Base-by-base conservation (phyloP, 2,329 filamentous ascomycete genomes). In the Penicillium palitans region DNA sequence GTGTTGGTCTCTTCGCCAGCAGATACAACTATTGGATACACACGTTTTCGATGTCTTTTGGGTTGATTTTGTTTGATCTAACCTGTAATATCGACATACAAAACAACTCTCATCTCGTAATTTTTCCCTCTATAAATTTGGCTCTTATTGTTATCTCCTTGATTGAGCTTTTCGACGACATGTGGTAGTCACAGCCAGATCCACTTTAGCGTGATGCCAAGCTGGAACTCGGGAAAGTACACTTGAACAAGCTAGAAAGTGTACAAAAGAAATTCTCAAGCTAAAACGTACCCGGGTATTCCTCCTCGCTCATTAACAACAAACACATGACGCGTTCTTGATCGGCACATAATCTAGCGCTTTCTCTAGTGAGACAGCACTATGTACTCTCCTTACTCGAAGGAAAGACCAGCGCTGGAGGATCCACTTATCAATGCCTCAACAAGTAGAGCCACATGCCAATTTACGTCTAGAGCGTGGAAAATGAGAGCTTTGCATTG, bases 201-300 rank as follows among this genome's bases (percentile, higher is more conserved):
- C 53, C 53, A 24, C 46, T 52, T 51, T 35, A 6, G 29, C 4
- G 7, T 53, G 40, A 52, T 42, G 47, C 54, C 47, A 52, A 56
- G 54, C 40, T 51, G 29, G 29, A 42, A 51, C 5, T 45, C 53
- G 39, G 53, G n/a, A 52, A 29, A 12, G 15, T 12, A 37, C 9
- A 4, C 31, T 37, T 37, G 31, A 49, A 49, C 9, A 35, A 48
- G 29, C 24, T 48, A 35, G 21, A 13, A 48, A 21, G 29, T 35
- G 17, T 15, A n/a, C 21, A 24, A 49, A 12, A 25, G 6, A 25
- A 35, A 6, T 8, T 24, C 19, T 8, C 2, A 24, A 31, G 5
- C 9, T 8, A 37, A 9, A n/a, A 13, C 2, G 6, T 17, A 31
- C 15, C 27, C 39, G 6, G 37, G 13, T 41, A 5, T 13, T 35